A percentile compares a stretch with the other conserved stretches of the same genome.
Conservation (phyloP, 495 filamentous ascomycete species). For the Neurospora sp. region DNA sequence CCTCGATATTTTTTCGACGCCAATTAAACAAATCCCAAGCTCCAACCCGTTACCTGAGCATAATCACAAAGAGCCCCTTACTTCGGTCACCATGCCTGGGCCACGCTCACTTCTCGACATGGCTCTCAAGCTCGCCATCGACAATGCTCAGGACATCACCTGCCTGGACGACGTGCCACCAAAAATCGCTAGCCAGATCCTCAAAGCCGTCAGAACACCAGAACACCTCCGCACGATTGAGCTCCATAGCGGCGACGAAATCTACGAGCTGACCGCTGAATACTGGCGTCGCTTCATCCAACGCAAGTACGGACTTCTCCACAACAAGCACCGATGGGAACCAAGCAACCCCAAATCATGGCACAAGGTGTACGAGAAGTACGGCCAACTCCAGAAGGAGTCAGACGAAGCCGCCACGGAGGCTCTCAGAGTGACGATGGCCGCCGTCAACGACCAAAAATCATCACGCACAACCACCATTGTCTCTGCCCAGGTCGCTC, state of each 20-base stretch:
- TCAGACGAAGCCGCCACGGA: conserved; percentile 39
- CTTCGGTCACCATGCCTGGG: conserved; percentile 7
- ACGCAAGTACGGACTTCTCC: conserved; percentile 19
- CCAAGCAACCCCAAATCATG: conserved; percentile 25
- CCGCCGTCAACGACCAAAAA: conserved; percentile 20
- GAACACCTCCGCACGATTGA: conserved; percentile 29
- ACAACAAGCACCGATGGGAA: conserved; percentile 13
- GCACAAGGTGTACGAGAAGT: conserved; percentile 28
- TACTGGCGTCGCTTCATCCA: conserved; percentile 33
- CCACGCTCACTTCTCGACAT: conserved; percentile 28
- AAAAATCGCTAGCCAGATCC: conserved; percentile 8
- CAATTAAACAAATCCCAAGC: neutral
- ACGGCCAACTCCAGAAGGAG: conserved; percentile 33
- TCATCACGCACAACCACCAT: conserved; percentile 19
- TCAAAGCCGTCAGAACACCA: conserved; percentile 22
- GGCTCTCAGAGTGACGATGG: conserved; percentile 25
- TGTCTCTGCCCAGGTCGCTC: conserved; percentile 12
- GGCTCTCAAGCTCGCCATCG: conserved; percentile 19
- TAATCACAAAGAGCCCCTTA: neutral
- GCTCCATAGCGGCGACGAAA: conserved; percentile 19
- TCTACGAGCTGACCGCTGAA: conserved; percentile 21
- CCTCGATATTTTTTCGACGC: neutral
- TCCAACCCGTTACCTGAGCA: neutral
- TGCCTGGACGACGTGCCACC: conserved; percentile 8
- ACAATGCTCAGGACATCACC: conserved; percentile 14